Base-by-base conservation (phyloP, 2,329 filamentous ascomycete species). In the Scedosporium minutisporum region DNA sequence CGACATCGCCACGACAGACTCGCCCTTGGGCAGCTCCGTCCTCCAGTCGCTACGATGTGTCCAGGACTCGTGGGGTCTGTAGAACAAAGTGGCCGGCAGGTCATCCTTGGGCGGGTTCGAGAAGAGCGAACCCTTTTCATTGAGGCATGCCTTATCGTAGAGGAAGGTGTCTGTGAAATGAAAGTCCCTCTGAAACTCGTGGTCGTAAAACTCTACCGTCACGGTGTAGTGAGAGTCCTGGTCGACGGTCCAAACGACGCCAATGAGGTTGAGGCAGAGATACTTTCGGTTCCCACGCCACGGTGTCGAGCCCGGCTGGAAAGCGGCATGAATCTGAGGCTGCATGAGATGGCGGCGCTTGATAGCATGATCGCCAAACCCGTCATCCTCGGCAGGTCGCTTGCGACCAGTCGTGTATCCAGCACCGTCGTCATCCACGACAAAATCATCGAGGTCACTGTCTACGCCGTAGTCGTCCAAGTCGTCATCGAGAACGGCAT, bases 151-250 rank as follows among this genome's bases (percentile, higher is more conserved):
- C 74, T 96, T 97, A 76, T 99, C 95, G 75, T 97, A 97, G 3
- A 92, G 81, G 71, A 92, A 97, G 0, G 92, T 93, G 72, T 99
- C 95, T 12, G 93, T 97, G 73, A 99, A 97, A 77, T 97, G 95
- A 69, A 97, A 97, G 73, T 97, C 92, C 58, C 93, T 85, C 72
- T 96, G 89, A 64, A 89, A 87, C 68, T 96, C 92, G 64, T 92
- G 89, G 73, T 99, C 96, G 72, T 97, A 97, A 73, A 99, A 99
- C 70, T 97, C 95, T 1, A 97, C 93, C 0, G 93, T 97, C 10
- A 99, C 88, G 1, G 95, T 99, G 72, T 97, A 86, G 68, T 93
- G 89, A 0, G 89, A 90, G 70, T 97, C 93, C 74, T 99, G 95
- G 68, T 96, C 90, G 18, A 99, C 91, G 0, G 93, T 97, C 91